Base-by-base conservation (phyloP, 2,329 filamentous ascomycete genomes). In the Exophiala alcalophila region DNA sequence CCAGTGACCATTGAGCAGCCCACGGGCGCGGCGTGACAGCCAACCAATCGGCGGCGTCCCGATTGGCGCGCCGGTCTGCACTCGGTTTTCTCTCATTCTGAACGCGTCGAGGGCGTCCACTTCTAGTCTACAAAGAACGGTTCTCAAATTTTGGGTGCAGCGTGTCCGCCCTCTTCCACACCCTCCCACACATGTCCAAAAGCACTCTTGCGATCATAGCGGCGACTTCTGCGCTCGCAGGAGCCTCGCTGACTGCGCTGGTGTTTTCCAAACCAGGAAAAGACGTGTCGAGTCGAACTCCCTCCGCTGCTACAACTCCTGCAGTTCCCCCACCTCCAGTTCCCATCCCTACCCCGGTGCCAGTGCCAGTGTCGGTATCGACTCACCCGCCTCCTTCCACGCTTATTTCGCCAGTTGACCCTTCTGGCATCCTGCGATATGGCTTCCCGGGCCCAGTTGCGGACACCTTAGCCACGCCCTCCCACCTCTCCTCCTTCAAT, bases 381-480 rank as follows among this genome's bases (percentile, higher is more conserved):
- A 30, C 35, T 14, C 44, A 30, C 12, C 33, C 41, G 40, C 29
- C 45, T 21, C 24, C 44, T 3, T n/a, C 49, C 14, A 57, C 65
- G 20, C 52, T 61, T 35, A 58, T 62, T 36, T 60, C 68, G 8
- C 79, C 76, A 24, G 84, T 90, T 59, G 77, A 91, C 65, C 85
- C 86, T 3, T 70, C 81, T 25, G 86, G 86, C 9, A 76, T 91
- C 55, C 86, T 89, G 66, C 78, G 89, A 56, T 91, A 91, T 63
- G 86, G 92, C 59, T 96, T 97, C 67, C 91, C 92, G 0, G 92
- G 92, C 45, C 92, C 92, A 21, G 71, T 95, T 26, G 76, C 83
- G 58, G 92, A 98, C 67, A 74, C 94, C 29, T 83, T 89, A 41
- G 77, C 76, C 41, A 83, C 88, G 25, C 71, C 80, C 18, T 85